Evolutionary conservation across 2,329 filamentous ascomycete species (phyloP).

Genomic region (Ophiocordyceps robertsii): DNA sequence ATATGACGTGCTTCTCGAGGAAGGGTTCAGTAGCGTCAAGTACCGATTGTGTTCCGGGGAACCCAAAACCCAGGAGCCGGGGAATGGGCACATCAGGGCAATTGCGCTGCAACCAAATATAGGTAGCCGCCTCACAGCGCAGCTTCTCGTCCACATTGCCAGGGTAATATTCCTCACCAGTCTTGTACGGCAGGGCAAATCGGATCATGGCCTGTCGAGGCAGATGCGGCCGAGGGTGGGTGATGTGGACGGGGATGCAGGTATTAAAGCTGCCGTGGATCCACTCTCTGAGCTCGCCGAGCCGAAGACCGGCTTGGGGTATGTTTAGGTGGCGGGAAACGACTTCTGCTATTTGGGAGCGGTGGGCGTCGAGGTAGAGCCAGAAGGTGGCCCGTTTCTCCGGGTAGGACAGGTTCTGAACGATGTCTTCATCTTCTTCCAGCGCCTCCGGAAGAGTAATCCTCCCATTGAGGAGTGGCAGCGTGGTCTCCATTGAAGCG

Average conservation of each 20-base stretch:
- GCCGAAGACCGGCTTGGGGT: not conserved
- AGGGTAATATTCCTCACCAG: constrained; percentile 20
- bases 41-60: constrained; percentile 2
- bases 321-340: not conserved
- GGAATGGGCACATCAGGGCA: constrained; percentile 10
- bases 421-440: not conserved
- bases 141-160: constrained; percentile 30
- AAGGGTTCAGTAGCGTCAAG: not conserved
- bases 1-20: not conserved
- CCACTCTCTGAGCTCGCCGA: constrained; percentile 10
- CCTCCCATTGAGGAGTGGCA: not conserved
- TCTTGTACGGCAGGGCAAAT: constrained; percentile 19
- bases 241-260: constrained; percentile 15
- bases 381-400: not conserved
- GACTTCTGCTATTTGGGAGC: not conserved
- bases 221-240: not conserved
- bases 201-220: constrained; percentile 8
- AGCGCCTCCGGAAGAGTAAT: not conserved
- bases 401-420: not conserved
- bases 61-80: constrained; percentile 8
- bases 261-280: constrained; percentile 21
- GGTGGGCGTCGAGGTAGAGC: not conserved
- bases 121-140: constrained; percentile 8
- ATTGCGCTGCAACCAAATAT: constrained; percentile 11
- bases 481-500: not conserved